Conservation (phyloP, 2,329 filamentous ascomycete species). For the Trichoderma sp. region DNA sequence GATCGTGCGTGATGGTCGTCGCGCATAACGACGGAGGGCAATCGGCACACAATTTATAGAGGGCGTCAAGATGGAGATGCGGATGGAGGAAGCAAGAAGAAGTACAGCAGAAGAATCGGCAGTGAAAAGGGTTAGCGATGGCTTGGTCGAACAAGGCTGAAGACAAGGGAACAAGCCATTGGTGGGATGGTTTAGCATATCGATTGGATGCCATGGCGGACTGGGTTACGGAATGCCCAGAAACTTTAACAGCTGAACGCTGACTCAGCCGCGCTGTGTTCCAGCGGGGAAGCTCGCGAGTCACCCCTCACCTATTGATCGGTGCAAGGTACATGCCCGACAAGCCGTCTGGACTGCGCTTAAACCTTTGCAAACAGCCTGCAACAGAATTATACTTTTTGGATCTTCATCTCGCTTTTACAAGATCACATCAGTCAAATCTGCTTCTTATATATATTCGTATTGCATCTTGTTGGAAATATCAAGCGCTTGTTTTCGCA, state of each 20-base stretch:
- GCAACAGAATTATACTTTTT: neutral
- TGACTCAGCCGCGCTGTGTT: neutral
- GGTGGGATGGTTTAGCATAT: neutral
- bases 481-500: neutral
- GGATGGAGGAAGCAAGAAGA: neutral
- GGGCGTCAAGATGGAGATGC: neutral
- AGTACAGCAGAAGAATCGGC: neutral
- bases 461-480: neutral
- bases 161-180: neutral
- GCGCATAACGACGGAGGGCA: constrained; percentile 43
- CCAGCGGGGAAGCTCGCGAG: neutral
- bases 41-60: constrained; percentile 26
- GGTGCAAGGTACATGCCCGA: neutral
- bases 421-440: neutral
- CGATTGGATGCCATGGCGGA: neutral
- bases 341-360: neutral
- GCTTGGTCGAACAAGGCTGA: neutral
- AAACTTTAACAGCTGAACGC: neutral
- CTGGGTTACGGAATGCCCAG: neutral
- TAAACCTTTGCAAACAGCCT: constrained; percentile 14
- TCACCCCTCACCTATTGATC: neutral
- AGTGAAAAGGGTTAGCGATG: neutral
- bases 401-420: neutral
- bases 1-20: constrained; percentile 43
- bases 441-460: neutral